These are phyloP conservation scores for Ambrosiella cleistominuta DNA, from an alignment of 2,329 filamentous ascomycete genomes.

Conservation along the genomic window DNA sequence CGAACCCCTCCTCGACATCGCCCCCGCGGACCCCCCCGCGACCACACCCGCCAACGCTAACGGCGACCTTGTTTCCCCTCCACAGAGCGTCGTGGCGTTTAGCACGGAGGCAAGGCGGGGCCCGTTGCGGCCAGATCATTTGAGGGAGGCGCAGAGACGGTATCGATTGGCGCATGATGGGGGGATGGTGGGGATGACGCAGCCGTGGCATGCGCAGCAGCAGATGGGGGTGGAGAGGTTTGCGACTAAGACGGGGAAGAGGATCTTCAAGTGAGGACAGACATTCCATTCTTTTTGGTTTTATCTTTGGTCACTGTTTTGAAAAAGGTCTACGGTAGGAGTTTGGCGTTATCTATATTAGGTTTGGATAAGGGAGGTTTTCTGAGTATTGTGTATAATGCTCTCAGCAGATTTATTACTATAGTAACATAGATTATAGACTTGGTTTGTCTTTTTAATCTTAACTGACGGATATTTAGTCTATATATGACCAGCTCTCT, in stretches of 20 bases:
- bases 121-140: slow-evolving; percentile 55
- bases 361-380: no score
- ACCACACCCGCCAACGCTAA: slow-evolving; percentile 14
- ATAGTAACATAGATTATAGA: neutral
- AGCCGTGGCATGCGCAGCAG: slow-evolving; percentile 44
- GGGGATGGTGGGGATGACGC: slow-evolving; percentile 41
- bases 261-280: slow-evolving; percentile 30
- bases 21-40: slow-evolving; percentile 22
- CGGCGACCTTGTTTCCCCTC: slow-evolving; percentile 10
- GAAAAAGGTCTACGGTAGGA: neutral
- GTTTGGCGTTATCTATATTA: neutral
- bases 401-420: neutral
- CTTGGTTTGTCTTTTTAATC: neutral
- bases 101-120: slow-evolving; percentile 23
- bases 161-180: slow-evolving; percentile 48
- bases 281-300: neutral
- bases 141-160: slow-evolving; percentile 54
- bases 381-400: no score
- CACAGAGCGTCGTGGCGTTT: neutral
- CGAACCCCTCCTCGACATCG: slow-evolving; percentile 38
- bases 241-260: slow-evolving; percentile 32
- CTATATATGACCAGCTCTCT: neutral
- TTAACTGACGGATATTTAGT: neutral
- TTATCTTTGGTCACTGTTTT: neutral
- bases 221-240: slow-evolving; percentile 43